These are phyloP conservation scores for Pseudocercospora ulei DNA, from an alignment of 2,329 filamentous ascomycete species.

Conservation along the genomic window DNA sequence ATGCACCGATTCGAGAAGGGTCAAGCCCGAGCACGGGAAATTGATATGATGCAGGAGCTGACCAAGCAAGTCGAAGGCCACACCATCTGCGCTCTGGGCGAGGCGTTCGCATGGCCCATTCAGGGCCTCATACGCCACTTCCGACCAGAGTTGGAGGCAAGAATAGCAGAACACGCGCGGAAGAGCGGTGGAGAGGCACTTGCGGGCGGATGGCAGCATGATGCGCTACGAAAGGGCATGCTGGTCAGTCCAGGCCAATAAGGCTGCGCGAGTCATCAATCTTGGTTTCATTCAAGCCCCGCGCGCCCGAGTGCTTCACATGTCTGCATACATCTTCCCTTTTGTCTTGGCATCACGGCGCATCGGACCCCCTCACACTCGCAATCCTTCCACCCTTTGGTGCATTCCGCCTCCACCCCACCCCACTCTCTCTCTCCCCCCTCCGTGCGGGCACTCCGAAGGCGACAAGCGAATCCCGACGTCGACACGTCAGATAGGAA, in stretches of 20 bases:
- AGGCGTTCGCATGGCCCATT: slow-evolving; percentile 97
- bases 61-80: slow-evolving; percentile 99
- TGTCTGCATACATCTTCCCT: slow-evolving; percentile 12
- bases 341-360: slow-evolving; percentile 7
- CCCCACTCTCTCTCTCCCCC: too few relatives aligned
- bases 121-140: slow-evolving; percentile 98
- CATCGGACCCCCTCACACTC: slow-evolving; percentile 10
- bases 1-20: slow-evolving; percentile 95
- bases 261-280: slow-evolving; percentile 1
- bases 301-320: not conserved
- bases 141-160: slow-evolving; percentile 84
- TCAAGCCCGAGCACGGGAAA: slow-evolving; percentile 77
- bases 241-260: slow-evolving; percentile 86
- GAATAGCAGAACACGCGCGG: slow-evolving; percentile 70
- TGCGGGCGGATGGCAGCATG: slow-evolving; percentile 78
- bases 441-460: too few relatives aligned
- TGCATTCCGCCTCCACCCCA: too few relatives aligned
- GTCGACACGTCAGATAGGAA: too few relatives aligned
- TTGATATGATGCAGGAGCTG: slow-evolving; percentile 98
- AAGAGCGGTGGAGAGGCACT: slow-evolving; percentile 63
- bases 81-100: slow-evolving; percentile 94
- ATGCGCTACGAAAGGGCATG: slow-evolving; percentile 65
- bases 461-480: too few relatives aligned
- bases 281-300: slow-evolving; percentile 5
- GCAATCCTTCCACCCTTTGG: too few relatives aligned